phyloP scores from a whole-genome alignment of 2,329 filamentous ascomycete genomes.

The Colletotrichum noveboracense region DNA sequence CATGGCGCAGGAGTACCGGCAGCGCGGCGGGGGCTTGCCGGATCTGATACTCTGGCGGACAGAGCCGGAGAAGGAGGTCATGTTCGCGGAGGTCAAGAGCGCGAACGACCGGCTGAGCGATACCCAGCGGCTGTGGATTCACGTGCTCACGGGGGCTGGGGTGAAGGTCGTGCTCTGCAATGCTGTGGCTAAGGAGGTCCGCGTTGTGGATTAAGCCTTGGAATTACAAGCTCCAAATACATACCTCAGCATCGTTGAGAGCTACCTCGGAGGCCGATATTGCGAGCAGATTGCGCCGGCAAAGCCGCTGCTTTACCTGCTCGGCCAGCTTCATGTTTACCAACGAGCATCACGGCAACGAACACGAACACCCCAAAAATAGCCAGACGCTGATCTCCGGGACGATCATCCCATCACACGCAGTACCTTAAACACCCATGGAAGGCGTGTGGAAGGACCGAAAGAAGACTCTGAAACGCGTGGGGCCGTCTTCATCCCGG shows the following conservation, averaged over 20 bases:
- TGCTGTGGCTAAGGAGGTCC: constrained; percentile 60
- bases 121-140: constrained; percentile 95
- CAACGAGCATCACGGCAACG: background rate
- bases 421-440: background rate
- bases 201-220: constrained; percentile 40
- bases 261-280: background rate
- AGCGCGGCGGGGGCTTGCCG: constrained; percentile 85
- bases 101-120: constrained; percentile 94
- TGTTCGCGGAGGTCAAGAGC: constrained; percentile 83
- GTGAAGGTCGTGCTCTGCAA: constrained; percentile 84
- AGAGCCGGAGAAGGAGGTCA: constrained; percentile 54
- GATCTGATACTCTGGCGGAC: constrained; percentile 88
- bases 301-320: background rate
- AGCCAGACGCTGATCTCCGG: background rate
- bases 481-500: background rate
- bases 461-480: constrained; percentile 16
- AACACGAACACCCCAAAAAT: constrained; percentile 17
- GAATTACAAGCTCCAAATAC: background rate
- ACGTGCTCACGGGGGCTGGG: constrained; percentile 86
- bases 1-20: constrained; percentile 92
- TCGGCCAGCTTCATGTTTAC: background rate
- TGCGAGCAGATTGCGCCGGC: background rate
- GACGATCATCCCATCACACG: background rate
- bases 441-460: constrained; percentile 1
- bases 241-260: background rate